Evolutionary conservation across 2,329 filamentous ascomycete species (phyloP).

Genomic region (Fusarium beomiforme): DNA sequence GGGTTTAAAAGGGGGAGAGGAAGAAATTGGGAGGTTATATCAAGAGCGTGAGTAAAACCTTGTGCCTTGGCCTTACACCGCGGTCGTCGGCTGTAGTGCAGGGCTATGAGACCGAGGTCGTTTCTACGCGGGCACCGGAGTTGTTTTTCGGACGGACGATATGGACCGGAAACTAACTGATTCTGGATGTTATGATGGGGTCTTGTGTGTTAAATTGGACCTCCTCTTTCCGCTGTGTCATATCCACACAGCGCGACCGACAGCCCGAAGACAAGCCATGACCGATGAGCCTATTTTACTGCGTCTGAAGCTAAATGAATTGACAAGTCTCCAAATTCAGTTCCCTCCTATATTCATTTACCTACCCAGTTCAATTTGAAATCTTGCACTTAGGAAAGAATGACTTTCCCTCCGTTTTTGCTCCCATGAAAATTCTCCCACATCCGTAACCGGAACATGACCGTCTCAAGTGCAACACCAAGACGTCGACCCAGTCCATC

Average conservation of each 20-base stretch:
- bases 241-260: constrained; percentile 20
- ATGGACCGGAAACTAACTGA: constrained; percentile 27
- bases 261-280: constrained; percentile 9
- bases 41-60: constrained; percentile 22
- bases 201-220: constrained; percentile 23
- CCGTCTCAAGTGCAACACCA: constrained; percentile 4
- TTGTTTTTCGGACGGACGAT: constrained; percentile 22
- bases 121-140: constrained; percentile 26
- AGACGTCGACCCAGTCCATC: constrained; percentile 19
- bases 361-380: not conserved
- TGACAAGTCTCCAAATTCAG: not conserved
- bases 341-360: not conserved
- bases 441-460: constrained; percentile 13
- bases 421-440: not conserved
- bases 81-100: constrained; percentile 40
- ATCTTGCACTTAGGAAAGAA: too few species aligned
- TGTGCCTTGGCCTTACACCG: constrained; percentile 22
- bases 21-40: constrained; percentile 14
- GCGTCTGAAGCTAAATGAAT: not conserved
- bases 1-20: constrained; percentile 17
- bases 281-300: not conserved
- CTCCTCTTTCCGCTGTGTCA: not conserved
- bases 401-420: not conserved
- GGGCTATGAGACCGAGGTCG: constrained; percentile 36
- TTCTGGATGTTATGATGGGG: constrained; percentile 14